Percentiles rank a stretch among this genome's conserved stretches.
Evolutionary conservation across 1,139 yeast genomes (phyloP).

Genomic region (Blastobotrys illinoisensis): DNA sequence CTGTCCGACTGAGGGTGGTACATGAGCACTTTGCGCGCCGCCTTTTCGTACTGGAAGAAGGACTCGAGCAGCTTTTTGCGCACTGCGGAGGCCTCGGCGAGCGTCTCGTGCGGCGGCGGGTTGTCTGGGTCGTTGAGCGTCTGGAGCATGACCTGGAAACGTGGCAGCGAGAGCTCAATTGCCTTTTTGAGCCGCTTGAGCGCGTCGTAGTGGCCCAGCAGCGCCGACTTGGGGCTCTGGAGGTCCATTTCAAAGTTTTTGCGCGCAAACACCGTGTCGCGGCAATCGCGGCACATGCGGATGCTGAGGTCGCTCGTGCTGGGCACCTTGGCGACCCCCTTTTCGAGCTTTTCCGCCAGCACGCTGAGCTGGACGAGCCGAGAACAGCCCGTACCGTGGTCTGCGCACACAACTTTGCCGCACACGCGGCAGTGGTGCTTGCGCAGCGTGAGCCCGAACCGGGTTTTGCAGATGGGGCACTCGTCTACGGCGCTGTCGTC

Average conservation of each 20-base stretch:
- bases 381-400: conserved; percentile 57
- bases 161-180: conserved; percentile 39
- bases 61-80: conserved; percentile 41
- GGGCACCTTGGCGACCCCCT: conserved; percentile 19
- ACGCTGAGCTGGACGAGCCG: conserved; percentile 57
- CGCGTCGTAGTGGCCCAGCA: conserved; percentile 32
- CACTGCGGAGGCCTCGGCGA: conserved; percentile 36
- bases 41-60: conserved; percentile 42
- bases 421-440: conserved; percentile 89
- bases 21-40: conserved; percentile 38
- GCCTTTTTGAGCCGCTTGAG: conserved; percentile 34
- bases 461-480: conserved; percentile 61
- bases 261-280: conserved; percentile 52
- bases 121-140: conserved; percentile 32
- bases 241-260: conserved; percentile 46
- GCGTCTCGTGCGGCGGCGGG: conserved; percentile 28
- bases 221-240: conserved; percentile 22
- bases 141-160: conserved; percentile 37
- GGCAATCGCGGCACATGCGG: conserved; percentile 67
- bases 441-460: conserved; percentile 55
- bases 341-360: conserved; percentile 38
- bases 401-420: conserved; percentile 78
- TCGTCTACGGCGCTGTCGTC: conserved; percentile 44
- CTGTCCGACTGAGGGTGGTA: conserved; percentile 31
- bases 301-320: conserved; percentile 31